These are phyloP conservation scores for Saccharata proteae DNA, from an alignment of 2,329 filamentous ascomycete species.

Conservation along the genomic window DNA sequence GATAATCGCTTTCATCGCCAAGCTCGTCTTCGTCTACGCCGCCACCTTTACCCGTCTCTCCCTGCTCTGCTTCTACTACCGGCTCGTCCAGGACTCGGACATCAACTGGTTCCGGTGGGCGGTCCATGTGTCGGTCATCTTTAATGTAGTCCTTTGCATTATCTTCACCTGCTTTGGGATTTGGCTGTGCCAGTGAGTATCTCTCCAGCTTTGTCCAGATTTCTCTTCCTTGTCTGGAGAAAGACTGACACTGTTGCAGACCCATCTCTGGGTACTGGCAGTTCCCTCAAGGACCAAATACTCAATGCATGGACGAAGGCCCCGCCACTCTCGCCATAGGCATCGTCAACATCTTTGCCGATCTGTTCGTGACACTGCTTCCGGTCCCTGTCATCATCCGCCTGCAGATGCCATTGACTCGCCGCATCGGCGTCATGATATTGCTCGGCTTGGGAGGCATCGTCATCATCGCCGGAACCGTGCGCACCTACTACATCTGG, in stretches of 20 bases:
- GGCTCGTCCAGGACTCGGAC: slow-evolving; percentile 29
- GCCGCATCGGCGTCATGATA: slow-evolving; percentile 27
- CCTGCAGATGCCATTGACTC: slow-evolving; percentile 30
- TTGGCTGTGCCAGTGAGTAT: slow-evolving; percentile 27
- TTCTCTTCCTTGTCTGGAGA: no score
- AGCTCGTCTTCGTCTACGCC: slow-evolving; percentile 29
- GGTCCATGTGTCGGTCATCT: slow-evolving; percentile 26
- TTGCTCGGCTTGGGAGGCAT: slow-evolving; percentile 30
- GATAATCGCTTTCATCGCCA: slow-evolving; percentile 31
- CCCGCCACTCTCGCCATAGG: slow-evolving; percentile 25
- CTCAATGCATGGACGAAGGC: slow-evolving; percentile 31
- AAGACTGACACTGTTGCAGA: slow-evolving; percentile 10
- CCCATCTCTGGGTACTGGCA: slow-evolving; percentile 32
- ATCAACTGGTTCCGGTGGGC: slow-evolving; percentile 27
- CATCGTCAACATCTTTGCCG: slow-evolving; percentile 31
- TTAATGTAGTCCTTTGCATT: slow-evolving; percentile 26
- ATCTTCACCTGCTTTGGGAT: slow-evolving; percentile 24
- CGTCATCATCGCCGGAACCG: slow-evolving; percentile 29
- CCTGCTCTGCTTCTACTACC: slow-evolving; percentile 35
- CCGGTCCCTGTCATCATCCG: slow-evolving; percentile 32
- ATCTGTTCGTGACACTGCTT: slow-evolving; percentile 29
- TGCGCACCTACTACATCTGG: slow-evolving; percentile 34
- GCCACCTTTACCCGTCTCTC: slow-evolving; percentile 32
- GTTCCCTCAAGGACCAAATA: slow-evolving; percentile 18
- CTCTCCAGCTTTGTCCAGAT: background rate